phyloP scores from a whole-genome alignment of 1,284 basidiomycete species.

The Fomitopsis palustris region DNA sequence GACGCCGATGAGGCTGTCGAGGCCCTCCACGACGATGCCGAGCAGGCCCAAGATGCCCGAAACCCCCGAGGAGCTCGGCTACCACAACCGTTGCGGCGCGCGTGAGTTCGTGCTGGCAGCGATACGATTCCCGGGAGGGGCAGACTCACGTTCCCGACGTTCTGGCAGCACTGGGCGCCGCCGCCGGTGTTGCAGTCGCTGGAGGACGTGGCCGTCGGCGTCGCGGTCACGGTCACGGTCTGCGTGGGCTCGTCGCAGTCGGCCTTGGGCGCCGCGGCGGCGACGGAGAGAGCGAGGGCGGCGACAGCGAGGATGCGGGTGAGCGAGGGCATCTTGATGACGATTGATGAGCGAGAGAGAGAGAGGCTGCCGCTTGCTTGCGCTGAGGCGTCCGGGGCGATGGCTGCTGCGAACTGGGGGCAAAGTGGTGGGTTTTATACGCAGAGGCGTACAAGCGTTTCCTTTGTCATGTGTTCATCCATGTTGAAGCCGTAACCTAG shows the following conservation, averaged over 20 bases:
- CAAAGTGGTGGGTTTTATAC: too few species aligned
- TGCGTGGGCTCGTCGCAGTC: constrained; percentile 7
- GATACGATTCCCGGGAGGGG: too few species aligned
- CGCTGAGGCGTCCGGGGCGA: too few species aligned
- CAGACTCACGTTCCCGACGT: neutral
- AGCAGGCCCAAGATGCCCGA: constrained; percentile 11
- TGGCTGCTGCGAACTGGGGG: too few species aligned
- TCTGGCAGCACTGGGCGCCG: constrained; percentile 28
- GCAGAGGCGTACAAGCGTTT: too few species aligned
- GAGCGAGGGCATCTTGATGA: constrained; percentile 9
- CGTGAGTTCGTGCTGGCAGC: neutral
- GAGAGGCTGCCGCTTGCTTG: too few species aligned
- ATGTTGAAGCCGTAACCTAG: too few species aligned
- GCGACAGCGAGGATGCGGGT: constrained; percentile 15
- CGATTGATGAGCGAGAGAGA: too few species aligned
- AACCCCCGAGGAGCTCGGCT: neutral
- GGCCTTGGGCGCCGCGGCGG: constrained; percentile 14
- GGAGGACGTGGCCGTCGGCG: constrained; percentile 12
- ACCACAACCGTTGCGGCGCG: too few species aligned
- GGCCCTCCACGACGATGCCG: constrained; percentile 17
- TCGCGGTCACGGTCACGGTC: constrained; percentile 17
- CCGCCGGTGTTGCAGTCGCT: constrained; percentile 23
- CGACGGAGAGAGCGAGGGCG: constrained; percentile 21
- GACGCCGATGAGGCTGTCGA: constrained; percentile 17
- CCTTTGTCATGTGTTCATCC: too few species aligned